These are phyloP conservation scores for Colletotrichum tropicale DNA, from an alignment of 2,329 filamentous ascomycete species.

Conservation along the genomic window DNA sequence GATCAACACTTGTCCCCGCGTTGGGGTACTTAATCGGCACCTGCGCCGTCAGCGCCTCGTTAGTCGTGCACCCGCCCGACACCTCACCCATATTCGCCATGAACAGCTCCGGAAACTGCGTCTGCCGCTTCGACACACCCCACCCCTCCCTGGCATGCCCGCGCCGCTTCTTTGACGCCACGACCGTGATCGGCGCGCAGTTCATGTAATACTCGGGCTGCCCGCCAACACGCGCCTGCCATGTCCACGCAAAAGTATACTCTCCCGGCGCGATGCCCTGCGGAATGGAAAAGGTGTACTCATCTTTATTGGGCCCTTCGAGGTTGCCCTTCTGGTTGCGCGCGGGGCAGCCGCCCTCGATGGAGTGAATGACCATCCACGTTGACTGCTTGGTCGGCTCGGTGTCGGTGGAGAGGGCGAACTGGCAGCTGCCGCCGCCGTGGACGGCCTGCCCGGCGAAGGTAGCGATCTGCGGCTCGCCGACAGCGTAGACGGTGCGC, in stretches of 20 bases:
- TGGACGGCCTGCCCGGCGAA: constrained; percentile 16
- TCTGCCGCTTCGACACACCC: not conserved
- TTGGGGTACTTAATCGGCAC: not conserved
- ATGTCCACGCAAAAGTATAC: constrained; percentile 17
- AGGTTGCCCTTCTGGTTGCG: constrained; percentile 16
- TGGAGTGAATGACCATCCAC: constrained; percentile 16
- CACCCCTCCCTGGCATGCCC: not conserved
- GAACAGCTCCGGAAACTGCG: constrained; percentile 5
- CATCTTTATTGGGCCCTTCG: constrained; percentile 5
- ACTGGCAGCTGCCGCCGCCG: constrained; percentile 10
- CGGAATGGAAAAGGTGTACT: constrained; percentile 5
- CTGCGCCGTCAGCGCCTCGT: constrained; percentile 5
- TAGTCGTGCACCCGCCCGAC: constrained; percentile 4
- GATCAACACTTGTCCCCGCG: not conserved
- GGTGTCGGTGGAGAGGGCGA: not conserved
- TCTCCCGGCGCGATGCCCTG: constrained; percentile 6
- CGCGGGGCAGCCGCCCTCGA: constrained; percentile 10
- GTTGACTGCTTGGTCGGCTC: constrained; percentile 4
- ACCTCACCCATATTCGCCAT: constrained; percentile 13
- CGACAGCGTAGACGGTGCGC: not conserved
- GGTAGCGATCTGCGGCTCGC: not conserved
- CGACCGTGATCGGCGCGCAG: constrained; percentile 12
- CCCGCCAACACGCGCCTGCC: not conserved
- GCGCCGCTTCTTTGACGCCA: not conserved
- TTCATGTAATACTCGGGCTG: constrained; percentile 18